Evolutionary conservation across 768 basidiomycete genomes (phyloP).

Genomic region (Hemileccinum impolitum): DNA sequence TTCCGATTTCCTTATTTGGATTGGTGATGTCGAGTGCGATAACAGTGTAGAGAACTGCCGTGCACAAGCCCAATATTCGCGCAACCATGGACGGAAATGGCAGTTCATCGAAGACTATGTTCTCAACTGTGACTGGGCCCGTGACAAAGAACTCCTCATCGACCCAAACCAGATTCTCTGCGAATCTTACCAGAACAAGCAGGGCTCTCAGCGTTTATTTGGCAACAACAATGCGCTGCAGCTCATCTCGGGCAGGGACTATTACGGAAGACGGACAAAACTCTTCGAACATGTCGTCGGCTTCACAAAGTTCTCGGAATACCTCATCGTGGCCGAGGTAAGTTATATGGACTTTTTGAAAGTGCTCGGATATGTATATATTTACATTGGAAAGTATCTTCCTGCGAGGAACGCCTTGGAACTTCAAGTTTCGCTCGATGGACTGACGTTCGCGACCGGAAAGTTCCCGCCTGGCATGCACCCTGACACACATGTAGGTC

Average conservation of each 20-base stretch:
- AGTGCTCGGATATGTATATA: constrained; percentile 20
- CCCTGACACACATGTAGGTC: constrained; percentile 84
- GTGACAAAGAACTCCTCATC: constrained; percentile 71
- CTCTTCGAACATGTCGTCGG: constrained; percentile 89
- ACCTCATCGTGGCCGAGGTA: constrained; percentile 92
- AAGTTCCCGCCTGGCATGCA: constrained; percentile 89
- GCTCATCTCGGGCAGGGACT: constrained; percentile 73
- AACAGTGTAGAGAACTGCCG: constrained; percentile 54
- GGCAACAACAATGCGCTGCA: constrained; percentile 61
- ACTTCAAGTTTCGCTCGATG: constrained; percentile 91
- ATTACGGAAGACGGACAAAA: constrained; percentile 65
- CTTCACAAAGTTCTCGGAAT: constrained; percentile 96
- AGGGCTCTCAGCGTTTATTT: constrained; percentile 69
- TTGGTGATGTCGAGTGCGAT: constrained; percentile 69
- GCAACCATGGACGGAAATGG: constrained; percentile 80
- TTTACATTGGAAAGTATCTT: constrained; percentile 40
- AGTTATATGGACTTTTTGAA: constrained; percentile 16
- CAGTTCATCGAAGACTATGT: constrained; percentile 78
- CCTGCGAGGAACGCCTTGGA: constrained; percentile 59
- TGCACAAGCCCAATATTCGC: constrained; percentile 70
- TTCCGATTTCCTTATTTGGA: constrained; percentile 87
- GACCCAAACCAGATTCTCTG: constrained; percentile 90
- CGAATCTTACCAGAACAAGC: constrained; percentile 82
- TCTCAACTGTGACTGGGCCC: constrained; percentile 87
- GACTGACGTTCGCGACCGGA: constrained; percentile 77